Conservation (phyloP, 2,329 filamentous ascomycete species). For the Colletotrichum tamarilloi region DNA sequence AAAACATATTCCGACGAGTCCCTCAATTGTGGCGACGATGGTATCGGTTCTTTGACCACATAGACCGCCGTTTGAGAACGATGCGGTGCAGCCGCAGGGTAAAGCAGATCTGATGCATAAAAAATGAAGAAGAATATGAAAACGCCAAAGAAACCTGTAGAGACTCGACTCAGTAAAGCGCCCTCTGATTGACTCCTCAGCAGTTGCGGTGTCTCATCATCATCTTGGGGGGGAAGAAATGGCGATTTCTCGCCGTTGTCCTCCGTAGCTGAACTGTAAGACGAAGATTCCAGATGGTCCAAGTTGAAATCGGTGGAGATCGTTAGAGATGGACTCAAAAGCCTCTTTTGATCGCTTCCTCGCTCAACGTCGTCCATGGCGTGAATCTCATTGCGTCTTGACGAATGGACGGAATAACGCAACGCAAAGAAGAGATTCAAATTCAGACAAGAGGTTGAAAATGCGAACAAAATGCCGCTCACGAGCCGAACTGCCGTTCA, state of each 20-base stretch:
- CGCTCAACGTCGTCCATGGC: constrained; percentile 20
- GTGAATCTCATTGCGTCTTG: background rate
- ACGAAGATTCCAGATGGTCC: background rate
- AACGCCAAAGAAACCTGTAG: background rate
- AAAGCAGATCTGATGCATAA: background rate
- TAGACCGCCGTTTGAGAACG: background rate
- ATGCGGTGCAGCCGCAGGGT: background rate
- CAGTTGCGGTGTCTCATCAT: background rate
- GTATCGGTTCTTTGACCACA: background rate
- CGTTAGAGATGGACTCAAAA: background rate
- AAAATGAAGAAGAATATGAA: constrained; percentile 13
- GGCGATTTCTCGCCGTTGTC: constrained; percentile 25
- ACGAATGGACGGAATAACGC: background rate
- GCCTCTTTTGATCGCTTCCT: background rate
- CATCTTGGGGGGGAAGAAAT: background rate
- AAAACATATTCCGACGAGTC: constrained; percentile 65
- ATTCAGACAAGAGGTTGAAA: background rate
- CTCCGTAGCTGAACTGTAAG: background rate
- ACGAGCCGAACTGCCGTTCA: background rate
- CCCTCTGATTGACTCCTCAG: background rate
- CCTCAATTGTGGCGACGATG: constrained; percentile 41
- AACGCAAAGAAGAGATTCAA: background rate
- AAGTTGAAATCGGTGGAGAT: background rate
- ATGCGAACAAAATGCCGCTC: background rate
- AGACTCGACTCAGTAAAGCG: background rate